phyloP scores from a whole-genome alignment of 2,329 filamentous ascomycete genomes.

The Seiridium cupressi region DNA sequence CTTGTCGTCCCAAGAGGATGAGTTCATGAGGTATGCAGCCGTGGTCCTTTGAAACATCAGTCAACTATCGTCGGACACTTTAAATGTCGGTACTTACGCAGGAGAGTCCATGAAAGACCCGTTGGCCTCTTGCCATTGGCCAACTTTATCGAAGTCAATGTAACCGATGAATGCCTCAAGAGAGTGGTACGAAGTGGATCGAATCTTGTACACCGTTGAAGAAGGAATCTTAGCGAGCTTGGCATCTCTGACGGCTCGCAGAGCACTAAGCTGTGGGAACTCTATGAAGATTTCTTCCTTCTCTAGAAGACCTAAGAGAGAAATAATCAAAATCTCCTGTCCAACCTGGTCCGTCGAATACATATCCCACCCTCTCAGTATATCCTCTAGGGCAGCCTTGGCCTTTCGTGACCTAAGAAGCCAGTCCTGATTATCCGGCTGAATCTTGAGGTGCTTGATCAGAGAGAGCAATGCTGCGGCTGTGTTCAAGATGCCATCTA shows the following conservation, averaged over 20 bases:
- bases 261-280: constrained; percentile 15
- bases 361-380: neutral
- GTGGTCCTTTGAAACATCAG: neutral
- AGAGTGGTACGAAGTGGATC: constrained; percentile 28
- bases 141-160: constrained; percentile 28
- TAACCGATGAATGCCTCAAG: constrained; percentile 32
- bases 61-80: too few relatives aligned
- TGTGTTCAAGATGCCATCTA: constrained; percentile 5
- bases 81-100: neutral
- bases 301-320: neutral
- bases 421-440: neutral
- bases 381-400: neutral
- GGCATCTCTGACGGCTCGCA: constrained; percentile 11
- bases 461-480: neutral
- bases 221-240: constrained; percentile 19
- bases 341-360: neutral
- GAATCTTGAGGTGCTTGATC: neutral
- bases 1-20: neutral
- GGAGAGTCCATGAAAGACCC: neutral
- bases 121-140: neutral
- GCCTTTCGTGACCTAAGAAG: neutral
- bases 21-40: neutral
- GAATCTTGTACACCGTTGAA: constrained; percentile 19
- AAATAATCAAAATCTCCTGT: neutral
- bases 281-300: neutral